Percentiles rank a stretch among this genome's conserved stretches.
Evolutionary conservation across 768 basidiomycete species (phyloP).

Genomic region (Phanerodontia chrysosporium): DNA sequence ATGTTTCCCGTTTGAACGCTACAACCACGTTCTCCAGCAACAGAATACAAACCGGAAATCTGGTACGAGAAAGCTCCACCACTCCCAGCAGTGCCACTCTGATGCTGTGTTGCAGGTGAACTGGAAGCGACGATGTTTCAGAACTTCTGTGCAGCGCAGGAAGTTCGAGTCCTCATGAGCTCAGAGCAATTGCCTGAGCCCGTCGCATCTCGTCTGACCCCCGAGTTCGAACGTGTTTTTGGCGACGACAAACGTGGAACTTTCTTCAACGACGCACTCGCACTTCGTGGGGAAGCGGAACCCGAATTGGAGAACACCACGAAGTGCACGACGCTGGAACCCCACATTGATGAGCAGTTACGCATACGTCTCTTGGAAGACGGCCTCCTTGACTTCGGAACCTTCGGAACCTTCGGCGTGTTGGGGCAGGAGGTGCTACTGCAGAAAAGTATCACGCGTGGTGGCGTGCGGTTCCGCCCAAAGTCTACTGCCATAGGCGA

Average conservation of each 20-base stretch:
- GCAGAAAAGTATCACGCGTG: not conserved
- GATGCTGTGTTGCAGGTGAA: not conserved
- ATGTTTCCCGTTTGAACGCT: constrained; percentile 27
- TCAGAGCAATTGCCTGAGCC: not conserved
- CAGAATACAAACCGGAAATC: constrained; percentile 21
- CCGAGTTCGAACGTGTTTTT: not conserved
- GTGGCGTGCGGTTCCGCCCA: not conserved
- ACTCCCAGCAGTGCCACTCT: too few species aligned
- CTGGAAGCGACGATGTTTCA: constrained; percentile 7
- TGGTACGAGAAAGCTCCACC: constrained; percentile 11
- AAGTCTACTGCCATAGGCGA: not conserved
- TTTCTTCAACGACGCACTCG: constrained; percentile 3
- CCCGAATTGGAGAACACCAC: not conserved
- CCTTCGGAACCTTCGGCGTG: not conserved
- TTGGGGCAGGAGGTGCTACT: not conserved
- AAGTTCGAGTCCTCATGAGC: not conserved
- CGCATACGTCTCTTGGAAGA: not conserved
- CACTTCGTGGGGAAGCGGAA: not conserved
- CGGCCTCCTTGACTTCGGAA: not conserved
- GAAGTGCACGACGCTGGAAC: not conserved
- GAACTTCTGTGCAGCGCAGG: constrained; percentile 4
- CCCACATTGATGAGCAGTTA: too few species aligned
- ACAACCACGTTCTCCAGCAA: constrained; percentile 23
- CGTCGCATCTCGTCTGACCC: not conserved
- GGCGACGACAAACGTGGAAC: constrained; percentile 2